Evolutionary conservation across 352 stramenopile genomes (phyloP).

Genomic region (Globisporangium emineosum): DNA sequence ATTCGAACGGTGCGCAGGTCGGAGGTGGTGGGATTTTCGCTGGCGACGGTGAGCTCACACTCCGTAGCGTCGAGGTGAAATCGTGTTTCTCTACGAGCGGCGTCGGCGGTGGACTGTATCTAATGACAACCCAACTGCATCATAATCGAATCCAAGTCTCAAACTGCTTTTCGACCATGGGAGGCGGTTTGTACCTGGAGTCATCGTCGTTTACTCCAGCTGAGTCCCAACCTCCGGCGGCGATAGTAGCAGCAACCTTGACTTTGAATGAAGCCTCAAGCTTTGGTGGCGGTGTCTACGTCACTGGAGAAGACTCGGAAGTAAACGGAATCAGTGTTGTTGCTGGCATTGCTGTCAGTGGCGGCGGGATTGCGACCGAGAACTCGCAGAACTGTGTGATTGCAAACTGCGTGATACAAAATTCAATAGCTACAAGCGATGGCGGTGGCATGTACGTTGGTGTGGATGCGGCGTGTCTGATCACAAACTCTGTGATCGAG

Average conservation of each 20-base stretch:
- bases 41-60: conserved; percentile 19
- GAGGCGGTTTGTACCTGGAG: conserved; percentile 35
- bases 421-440: conserved; percentile 19
- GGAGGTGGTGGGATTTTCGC: conserved; percentile 30
- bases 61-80: conserved; percentile 22
- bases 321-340: conserved; percentile 21
- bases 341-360: conserved; percentile 17
- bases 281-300: conserved; percentile 30
- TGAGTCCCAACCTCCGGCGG: neutral
- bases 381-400: conserved; percentile 18
- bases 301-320: conserved; percentile 19
- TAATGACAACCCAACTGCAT: conserved; percentile 15
- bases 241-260: neutral
- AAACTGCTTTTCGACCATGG: conserved; percentile 20
- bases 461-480: conserved; percentile 17
- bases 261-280: conserved; percentile 20
- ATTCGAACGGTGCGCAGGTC: conserved; percentile 20
- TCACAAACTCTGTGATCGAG: conserved; percentile 21
- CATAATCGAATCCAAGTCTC: conserved; percentile 23
- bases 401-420: conserved; percentile 16
- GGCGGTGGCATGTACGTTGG: conserved; percentile 34
- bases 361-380: conserved; percentile 28
- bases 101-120: conserved; percentile 27
- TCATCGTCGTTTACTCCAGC: conserved; percentile 21
- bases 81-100: conserved; percentile 20